Evolutionary conservation across 176 grass and related monocot genomes (phyloP).

Genomic region (Themeda triandra): DNA sequence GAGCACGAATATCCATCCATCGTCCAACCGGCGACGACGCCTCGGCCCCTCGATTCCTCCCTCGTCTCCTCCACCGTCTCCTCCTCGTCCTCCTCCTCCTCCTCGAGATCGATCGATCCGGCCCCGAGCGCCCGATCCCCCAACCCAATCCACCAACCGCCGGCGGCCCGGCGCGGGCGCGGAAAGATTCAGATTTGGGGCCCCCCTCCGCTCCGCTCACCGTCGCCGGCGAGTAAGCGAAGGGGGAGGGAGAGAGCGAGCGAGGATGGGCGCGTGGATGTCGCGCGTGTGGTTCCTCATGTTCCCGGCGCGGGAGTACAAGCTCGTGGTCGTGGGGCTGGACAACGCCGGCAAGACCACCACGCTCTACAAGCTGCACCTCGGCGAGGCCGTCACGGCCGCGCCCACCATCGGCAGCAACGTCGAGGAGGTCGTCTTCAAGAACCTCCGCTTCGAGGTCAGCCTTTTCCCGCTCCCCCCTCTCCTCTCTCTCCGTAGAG

Average conservation of each 20-base stretch:
- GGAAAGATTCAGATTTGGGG: constrained; percentile 40
- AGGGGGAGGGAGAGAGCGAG: not conserved
- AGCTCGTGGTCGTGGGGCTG: constrained; percentile 93
- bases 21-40: constrained; percentile 6
- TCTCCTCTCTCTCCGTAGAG: too few relatives aligned
- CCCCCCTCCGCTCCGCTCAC: not conserved
- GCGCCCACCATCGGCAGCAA: constrained; percentile 97
- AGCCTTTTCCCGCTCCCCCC: not conserved
- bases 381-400: constrained; percentile 93
- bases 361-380: constrained; percentile 94
- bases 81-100: not conserved
- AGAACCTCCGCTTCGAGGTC: constrained; percentile 98
- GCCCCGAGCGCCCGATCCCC: not conserved
- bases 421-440: constrained; percentile 97
- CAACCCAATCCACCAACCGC: not conserved
- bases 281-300: constrained; percentile 96
- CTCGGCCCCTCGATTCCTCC: constrained; percentile 7
- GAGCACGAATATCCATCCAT: not conserved
- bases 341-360: constrained; percentile 99
- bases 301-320: constrained; percentile 97
- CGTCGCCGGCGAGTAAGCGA: not conserved
- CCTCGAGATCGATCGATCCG: not conserved
- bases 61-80: not conserved
- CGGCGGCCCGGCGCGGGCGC: not conserved
- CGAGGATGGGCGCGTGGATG: constrained; percentile 72